Evolutionary conservation across 805 yeast genomes (phyloP), one percentile per base, ranked within the genome.

Genomic region (Candida odintsovae): DNA sequence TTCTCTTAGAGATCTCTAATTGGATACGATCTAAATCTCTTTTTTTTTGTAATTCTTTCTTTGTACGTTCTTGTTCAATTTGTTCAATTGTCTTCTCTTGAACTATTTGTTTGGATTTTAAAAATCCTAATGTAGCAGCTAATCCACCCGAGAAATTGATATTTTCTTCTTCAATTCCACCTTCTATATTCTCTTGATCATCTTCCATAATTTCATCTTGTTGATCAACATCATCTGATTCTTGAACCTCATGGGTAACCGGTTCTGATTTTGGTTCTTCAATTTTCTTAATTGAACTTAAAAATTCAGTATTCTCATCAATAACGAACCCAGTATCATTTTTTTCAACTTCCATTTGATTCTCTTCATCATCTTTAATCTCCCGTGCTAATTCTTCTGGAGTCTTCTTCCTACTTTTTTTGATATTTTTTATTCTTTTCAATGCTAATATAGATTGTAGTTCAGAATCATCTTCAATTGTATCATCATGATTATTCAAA

Each of bases 251-350:
- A 11, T 33, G 20, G 16, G 12, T 19, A 16, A 37, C 3, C 13
- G 23, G 37, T 25, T 10, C 3, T 28, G 23, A 29, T 25, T 10
- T 6, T 12, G 31, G 37, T 16, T 41, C 46, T 19, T 28, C 49
- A n/a, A 31, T 39, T 8, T 28, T 50, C 26, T 58, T 59, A 1
- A 63, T 46, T 1, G 56, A 45, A n/a, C 56, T 54, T 42, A 71
- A 52, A 44, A 71, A 70, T 40, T 68, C 72, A 2, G 59, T 45
- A 18, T 59, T 67, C 42, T 70, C 75, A 52, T 68, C 67, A 19
- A 69, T 50, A 2, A 56, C 44, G 16, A 63, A 42, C 8, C 62
- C 65, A 9, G 16, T 33, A 7, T 16, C 28, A 16, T 41, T 26
- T 3, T 40, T 28, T 21, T 55, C 56, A 29, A 54, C 26, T 20